Base-by-base conservation (phyloP, 225 moss, liverwort and hornwort genomes). In the Pleurozium schreberi region DNA sequence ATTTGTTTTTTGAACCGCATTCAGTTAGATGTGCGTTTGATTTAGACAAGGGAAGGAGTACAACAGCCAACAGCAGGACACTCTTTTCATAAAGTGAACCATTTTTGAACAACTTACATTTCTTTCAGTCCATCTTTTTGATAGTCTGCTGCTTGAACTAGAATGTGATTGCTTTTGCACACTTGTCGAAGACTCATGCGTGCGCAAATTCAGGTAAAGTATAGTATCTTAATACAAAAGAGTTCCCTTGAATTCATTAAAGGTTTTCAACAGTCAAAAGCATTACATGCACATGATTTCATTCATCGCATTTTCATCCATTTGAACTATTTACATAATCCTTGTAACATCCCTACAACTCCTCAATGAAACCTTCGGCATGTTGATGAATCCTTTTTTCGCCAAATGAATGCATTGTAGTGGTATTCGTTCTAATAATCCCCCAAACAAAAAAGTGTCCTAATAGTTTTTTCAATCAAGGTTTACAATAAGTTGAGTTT, bases 381-480 rank as follows among this genome's bases (percentile, higher is more conserved):
- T 76, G 36, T 53, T 34, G 23, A 77, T 53, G 23, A 36, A 38
- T 34, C 36, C 6, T 22, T 36, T 36, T 22, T 36, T 53, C 8
- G 4, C 3, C n/a, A n/a, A n/a, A n/a, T n/a, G n/a, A 30, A 22
- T 52, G 22, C 8, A 20, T 50, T 34, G 49, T 15, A 22, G 14
- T 33, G 36, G 9, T 5, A 52, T 23, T 0, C 0, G 0, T 14
- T 52, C 17, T 14, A 36, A 36, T 33, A 50, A 19, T 75, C n/a
- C n/a, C n/a, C 20, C 8, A 2, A 5, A 36, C 27, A 14, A 53
- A 74, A 31, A 8, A 26, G 8, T 52, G 2, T 5, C 3, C 14
- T 75, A 8, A 1, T 34, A 36, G 23, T 0, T 23, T 38, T 55
- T 78, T 78, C 36, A 55, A 53, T 25, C 2, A 55, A n/a, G 4